phyloP scores from a whole-genome alignment of 2,329 filamentous ascomycete species.

The Fusarium transvaalense region DNA sequence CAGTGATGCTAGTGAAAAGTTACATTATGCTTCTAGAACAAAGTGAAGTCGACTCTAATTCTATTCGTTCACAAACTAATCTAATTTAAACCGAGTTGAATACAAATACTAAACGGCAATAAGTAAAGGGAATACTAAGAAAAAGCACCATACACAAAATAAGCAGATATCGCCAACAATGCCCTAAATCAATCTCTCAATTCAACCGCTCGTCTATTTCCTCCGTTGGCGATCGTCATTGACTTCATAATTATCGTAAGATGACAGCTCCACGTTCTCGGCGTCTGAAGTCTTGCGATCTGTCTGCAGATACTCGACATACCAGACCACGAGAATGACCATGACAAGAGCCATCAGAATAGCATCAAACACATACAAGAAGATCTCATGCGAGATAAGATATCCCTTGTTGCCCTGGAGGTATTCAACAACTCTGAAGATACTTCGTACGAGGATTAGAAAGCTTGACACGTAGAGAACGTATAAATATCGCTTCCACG shows the following conservation, averaged over 20 bases:
- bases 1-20: background rate
- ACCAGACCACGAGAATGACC: constrained; percentile 7
- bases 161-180: too few species aligned
- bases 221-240: background rate
- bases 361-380: constrained; percentile 16
- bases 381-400: constrained; percentile 16
- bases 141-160: too few species aligned
- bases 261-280: constrained; percentile 4
- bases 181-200: too few species aligned
- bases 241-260: background rate
- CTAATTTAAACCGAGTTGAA: background rate
- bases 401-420: constrained; percentile 10
- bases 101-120: background rate
- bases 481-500: constrained; percentile 15
- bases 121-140: background rate
- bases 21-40: background rate
- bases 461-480: constrained; percentile 16
- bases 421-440: constrained; percentile 17
- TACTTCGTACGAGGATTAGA: constrained; percentile 18
- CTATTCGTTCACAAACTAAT: background rate
- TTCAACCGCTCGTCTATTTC: background rate
- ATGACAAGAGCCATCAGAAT: constrained; percentile 19
- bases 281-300: background rate
- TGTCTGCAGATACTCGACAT: constrained; percentile 11
- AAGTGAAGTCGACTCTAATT: background rate